Evolutionary conservation across 1,284 basidiomycete species (phyloP), one percentile per base, ranked within the genome.

Genomic region (Rhodotorula sp.): DNA sequence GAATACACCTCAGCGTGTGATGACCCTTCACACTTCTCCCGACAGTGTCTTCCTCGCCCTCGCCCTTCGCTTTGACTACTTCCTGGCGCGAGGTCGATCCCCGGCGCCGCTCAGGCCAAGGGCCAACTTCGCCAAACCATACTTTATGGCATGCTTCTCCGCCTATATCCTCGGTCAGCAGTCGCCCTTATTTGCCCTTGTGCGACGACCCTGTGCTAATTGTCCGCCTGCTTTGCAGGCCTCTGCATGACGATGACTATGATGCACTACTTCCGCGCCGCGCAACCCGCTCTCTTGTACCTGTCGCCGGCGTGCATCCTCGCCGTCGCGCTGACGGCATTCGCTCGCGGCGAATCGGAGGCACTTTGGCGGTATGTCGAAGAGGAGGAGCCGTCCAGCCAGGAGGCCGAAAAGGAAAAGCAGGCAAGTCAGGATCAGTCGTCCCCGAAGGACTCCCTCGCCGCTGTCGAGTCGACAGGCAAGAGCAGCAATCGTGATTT

Each of bases 221-320:
- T 26, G 3, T 2, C 8, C 60, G 15, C 2, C 10, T 52, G 45
- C 18, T 10, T 26, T 21, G 23, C 54, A 66, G 70, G 65, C n/a
- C 85, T 97, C 34, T 81, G 83, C 10, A 86, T 85, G 16, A 97
- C 95, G 4, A 93, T 98, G 87, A 80, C 80, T 0, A 91, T 95
- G 23, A 95, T 98, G 94, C 91, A 95, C 80, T 79, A 84, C 57
- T 90, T 89, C 78, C 84, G 85, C 60, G 86, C 85, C 21, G 93
- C 92, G 0, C 95, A 99, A 78, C 95, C 95, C 5, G 95, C 95
- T 2, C 82, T 99, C 69, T 84, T 99, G 50, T 99, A 98, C 81
- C 85, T 99, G 75, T 81, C 79, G 52, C 85, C 85, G 0, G 84
- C 84, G 7, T 86, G 85, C 88, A 87, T 90, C 10, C 68, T 86